phyloP scores from a whole-genome alignment of 148 eudicot genomes.

The Heliosperma pusillum region DNA sequence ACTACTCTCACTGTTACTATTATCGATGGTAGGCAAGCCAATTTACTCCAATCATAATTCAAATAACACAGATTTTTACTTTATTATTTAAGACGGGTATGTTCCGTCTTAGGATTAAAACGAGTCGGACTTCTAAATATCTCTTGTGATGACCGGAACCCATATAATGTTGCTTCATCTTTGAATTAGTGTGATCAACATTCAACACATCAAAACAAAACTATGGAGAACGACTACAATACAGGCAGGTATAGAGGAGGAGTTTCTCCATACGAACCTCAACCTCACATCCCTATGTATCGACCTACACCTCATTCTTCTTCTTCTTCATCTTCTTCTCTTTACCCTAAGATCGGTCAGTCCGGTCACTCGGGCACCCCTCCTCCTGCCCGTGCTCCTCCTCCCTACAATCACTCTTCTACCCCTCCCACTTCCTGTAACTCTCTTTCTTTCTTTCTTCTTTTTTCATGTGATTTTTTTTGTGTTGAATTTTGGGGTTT shows the following conservation, averaged over 20 bases:
- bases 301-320: constrained; percentile 25
- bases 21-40: too few species aligned
- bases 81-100: too few species aligned
- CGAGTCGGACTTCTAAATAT: too few species aligned
- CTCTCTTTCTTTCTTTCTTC: constrained; percentile 7
- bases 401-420: constrained; percentile 29
- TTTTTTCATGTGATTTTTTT: not conserved
- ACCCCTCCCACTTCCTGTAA: constrained; percentile 35
- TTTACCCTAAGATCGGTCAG: constrained; percentile 43
- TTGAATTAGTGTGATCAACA: not conserved
- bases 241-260: constrained; percentile 25
- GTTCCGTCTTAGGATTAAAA: too few species aligned
- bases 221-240: constrained; percentile 31
- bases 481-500: not conserved
- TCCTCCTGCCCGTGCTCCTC: constrained; percentile 38
- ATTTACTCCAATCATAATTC: too few species aligned
- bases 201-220: not conserved
- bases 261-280: constrained; percentile 25
- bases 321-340: constrained; percentile 32
- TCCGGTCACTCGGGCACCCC: constrained; percentile 29
- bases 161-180: not conserved
- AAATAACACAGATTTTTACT: too few species aligned
- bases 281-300: constrained; percentile 27
- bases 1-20: too few species aligned
- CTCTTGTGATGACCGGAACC: too few species aligned